These are phyloP conservation scores for Hemerocallis citrina DNA, from an alignment of 106 monocot genomes.

Conservation along the genomic window DNA sequence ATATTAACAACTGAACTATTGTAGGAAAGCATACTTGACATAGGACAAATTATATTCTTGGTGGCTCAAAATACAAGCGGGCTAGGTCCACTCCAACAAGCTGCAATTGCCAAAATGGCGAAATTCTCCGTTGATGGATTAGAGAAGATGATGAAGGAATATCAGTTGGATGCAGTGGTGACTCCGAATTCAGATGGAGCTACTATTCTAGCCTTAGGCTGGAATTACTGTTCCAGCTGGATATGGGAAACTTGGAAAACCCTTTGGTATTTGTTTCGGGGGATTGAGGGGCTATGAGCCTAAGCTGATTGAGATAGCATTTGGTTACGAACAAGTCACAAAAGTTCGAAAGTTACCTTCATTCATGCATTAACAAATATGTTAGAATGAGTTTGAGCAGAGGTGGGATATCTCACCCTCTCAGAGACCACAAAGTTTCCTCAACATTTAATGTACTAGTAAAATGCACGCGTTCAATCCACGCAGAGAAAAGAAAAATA, in stretches of 20 bases:
- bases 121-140: conserved; percentile 33
- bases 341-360: conserved; percentile 37
- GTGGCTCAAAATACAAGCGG: conserved; percentile 37
- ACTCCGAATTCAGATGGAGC: conserved; percentile 9
- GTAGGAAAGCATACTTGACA: conserved; percentile 50
- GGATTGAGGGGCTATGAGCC: conserved; percentile 65
- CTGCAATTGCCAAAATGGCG: conserved; percentile 23
- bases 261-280: conserved; percentile 59
- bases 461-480: too few species aligned
- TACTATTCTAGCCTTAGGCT: conserved; percentile 40
- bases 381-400: too few species aligned
- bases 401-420: too few species aligned
- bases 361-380: too few species aligned
- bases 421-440: too few species aligned
- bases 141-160: conserved; percentile 50
- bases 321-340: conserved; percentile 59
- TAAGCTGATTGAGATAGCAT: conserved; percentile 69
- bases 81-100: conserved; percentile 18
- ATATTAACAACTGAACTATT: too few species aligned
- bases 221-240: conserved; percentile 75
- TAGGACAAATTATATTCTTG: conserved; percentile 33
- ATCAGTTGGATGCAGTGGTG: conserved; percentile 56
- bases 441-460: too few species aligned
- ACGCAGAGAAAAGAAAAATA: too few species aligned
- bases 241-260: conserved; percentile 23